phyloP scores from a whole-genome alignment of 1,284 basidiomycete species.

The Bondarzewia mesenterica region DNA sequence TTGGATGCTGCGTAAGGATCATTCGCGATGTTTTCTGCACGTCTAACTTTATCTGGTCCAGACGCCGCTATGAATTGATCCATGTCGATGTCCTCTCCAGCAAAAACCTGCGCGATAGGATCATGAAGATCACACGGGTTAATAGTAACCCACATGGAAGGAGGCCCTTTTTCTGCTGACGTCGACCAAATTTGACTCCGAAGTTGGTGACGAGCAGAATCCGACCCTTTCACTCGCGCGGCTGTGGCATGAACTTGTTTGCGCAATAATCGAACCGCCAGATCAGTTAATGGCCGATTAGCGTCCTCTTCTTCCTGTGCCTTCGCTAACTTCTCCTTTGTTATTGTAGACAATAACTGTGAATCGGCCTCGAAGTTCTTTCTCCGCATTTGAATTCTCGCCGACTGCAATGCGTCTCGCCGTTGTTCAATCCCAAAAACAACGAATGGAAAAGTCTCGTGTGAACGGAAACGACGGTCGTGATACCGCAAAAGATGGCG shows the following conservation, averaged over 20 bases:
- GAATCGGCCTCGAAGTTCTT: constrained; percentile 10
- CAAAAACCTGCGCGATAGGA: constrained; percentile 28
- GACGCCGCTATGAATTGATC: constrained; percentile 21
- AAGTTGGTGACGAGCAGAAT: constrained; percentile 4
- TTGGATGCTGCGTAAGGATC: constrained; percentile 31
- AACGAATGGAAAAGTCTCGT: constrained; percentile 26
- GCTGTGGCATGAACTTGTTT: constrained; percentile 10
- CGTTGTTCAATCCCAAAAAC: constrained; percentile 26
- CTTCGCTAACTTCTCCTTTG: constrained; percentile 8
- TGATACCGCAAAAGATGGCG: constrained; percentile 27
- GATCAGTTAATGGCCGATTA: constrained; percentile 5
- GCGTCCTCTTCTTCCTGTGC: constrained; percentile 13
- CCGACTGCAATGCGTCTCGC: constrained; percentile 13
- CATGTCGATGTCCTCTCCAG: constrained; percentile 29
- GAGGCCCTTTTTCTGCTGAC: background rate
- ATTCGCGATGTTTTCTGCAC: constrained; percentile 23
- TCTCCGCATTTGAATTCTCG: constrained; percentile 9
- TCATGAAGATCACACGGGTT: constrained; percentile 24
- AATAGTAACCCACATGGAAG: constrained; percentile 19
- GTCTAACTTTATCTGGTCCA: constrained; percentile 20
- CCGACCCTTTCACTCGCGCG: constrained; percentile 9
- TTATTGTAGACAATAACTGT: constrained; percentile 8
- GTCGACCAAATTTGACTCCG: constrained; percentile 14
- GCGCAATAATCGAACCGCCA: constrained; percentile 7
- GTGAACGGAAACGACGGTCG: constrained; percentile 23